Evolutionary conservation across 1,284 basidiomycete genomes (phyloP), one percentile per base, ranked within the genome.

Genomic region (Pseudozyma sp.): DNA sequence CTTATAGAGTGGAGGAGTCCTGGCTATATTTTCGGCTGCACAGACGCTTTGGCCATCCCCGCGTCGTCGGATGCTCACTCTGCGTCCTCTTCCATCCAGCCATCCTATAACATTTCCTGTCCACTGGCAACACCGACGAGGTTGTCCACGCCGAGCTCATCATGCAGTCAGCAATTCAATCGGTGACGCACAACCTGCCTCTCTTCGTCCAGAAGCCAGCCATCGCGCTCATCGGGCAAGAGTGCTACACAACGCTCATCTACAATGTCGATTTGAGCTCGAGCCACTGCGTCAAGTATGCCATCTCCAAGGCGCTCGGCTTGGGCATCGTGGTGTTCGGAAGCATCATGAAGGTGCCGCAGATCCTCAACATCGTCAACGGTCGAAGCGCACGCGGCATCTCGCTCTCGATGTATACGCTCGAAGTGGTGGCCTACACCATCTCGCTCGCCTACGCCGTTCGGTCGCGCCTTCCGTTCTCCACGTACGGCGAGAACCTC

Each of bases 281-380:
- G 83, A 87, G 89, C 8, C 87, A 91, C 66, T 99, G 96, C 84
- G 87, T 99, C 83, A 94, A 94, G 84, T 93, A 94, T 84, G 90
- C 93, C 2, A 85, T 97, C 55, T 97, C 94, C 3, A 99, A 98
- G 83, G 93, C 90, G 0, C 87, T 99, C 8, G 96, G 96, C 0
- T 86, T 98, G 31, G 95, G 92, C 0, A 95, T 99, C 69, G 94
- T 98, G 43, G 87, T 93, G 1, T 96, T 94, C 53, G 94, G 95
- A 2, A 91, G 91, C 30, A 93, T 98, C 68, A 93, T 98, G 90
- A 98, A 98, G 86, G 88, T 98, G 13, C 96, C 96, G 4, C 96
- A 98, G 83, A 88, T 89, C 57, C 77, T 87, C 79, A 88, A 87
- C 82, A 88, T 89, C 58, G 76, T 88, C 7, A 77, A 79, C 16